These are phyloP conservation scores for Rhizopogon salebrosus DNA, from an alignment of 768 basidiomycete species.

Conservation along the genomic window DNA sequence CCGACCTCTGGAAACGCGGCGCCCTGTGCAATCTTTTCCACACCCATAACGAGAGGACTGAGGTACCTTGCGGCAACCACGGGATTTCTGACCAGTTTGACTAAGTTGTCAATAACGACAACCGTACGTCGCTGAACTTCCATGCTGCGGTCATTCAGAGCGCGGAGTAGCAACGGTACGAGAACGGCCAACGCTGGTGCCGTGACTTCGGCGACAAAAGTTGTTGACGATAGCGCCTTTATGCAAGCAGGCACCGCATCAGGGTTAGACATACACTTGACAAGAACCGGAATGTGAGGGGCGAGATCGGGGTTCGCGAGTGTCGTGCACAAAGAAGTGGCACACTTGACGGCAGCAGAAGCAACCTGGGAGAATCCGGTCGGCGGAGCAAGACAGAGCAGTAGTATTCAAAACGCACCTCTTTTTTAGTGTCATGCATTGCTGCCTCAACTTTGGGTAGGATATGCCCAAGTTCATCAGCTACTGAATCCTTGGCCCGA, in stretches of 20 bases:
- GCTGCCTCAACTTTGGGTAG: conserved; percentile 84
- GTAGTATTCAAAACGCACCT: conserved; percentile 47
- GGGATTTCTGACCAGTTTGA: conserved; percentile 93
- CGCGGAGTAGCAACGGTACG: conserved; percentile 85
- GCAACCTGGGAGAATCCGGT: conserved; percentile 55
- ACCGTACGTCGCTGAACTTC: conserved; percentile 93
- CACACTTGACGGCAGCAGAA: conserved; percentile 81
- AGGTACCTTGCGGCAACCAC: conserved; percentile 86
- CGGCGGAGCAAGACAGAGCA: neutral
- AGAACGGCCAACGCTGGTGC: conserved; percentile 95
- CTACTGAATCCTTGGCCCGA: conserved; percentile 68
- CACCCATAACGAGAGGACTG: conserved; percentile 82
- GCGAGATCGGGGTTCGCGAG: conserved; percentile 90
- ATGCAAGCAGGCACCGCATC: conserved; percentile 86
- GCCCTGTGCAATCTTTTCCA: conserved; percentile 81
- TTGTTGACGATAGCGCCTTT: conserved; percentile 91
- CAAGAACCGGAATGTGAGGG: conserved; percentile 83
- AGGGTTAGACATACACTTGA: conserved; percentile 92
- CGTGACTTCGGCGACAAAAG: conserved; percentile 96
- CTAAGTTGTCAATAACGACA: conserved; percentile 92
- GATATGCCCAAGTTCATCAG: conserved; percentile 73
- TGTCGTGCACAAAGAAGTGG: conserved; percentile 82
- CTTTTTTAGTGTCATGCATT: conserved; percentile 96
- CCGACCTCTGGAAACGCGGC: conserved; percentile 93
- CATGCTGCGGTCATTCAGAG: conserved; percentile 92